Percentiles rank a stretch among this genome's conserved stretches.
Evolutionary conservation across 768 basidiomycete genomes (phyloP).

Genomic region (Amanita brunnescens): DNA sequence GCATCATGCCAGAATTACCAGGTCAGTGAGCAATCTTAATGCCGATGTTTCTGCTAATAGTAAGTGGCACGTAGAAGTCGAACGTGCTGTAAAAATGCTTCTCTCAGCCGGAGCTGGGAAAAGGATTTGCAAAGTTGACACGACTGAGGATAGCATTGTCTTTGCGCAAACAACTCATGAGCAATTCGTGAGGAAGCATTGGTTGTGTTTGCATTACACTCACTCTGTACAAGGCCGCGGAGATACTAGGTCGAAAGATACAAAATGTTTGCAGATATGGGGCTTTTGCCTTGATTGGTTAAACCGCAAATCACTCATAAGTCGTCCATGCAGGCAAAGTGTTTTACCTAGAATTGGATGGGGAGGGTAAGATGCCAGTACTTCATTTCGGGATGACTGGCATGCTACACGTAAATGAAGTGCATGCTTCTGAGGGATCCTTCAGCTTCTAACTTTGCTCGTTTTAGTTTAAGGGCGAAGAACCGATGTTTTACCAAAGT

Average conservation of each 20-base stretch:
- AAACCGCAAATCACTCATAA: background rate
- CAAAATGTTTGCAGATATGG: constrained; percentile 46
- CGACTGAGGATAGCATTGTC: constrained; percentile 53
- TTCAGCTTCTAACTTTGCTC: background rate
- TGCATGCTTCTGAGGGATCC: constrained; percentile 10
- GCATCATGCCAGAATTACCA: constrained; percentile 54
- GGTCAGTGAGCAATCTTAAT: constrained; percentile 22
- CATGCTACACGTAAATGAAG: constrained; percentile 50
- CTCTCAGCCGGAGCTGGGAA: constrained; percentile 43
- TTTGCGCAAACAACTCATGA: constrained; percentile 46
- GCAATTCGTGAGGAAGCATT: constrained; percentile 48
- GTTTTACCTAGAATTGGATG: constrained; percentile 60
- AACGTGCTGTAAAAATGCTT: constrained; percentile 53
- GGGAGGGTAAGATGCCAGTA: constrained; percentile 53
- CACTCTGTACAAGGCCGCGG: constrained; percentile 35
- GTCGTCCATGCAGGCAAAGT: constrained; percentile 38
- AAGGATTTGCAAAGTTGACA: constrained; percentile 46
- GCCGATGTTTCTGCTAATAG: too few relatives aligned
- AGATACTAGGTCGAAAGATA: constrained; percentile 42
- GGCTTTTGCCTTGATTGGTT: constrained; percentile 12
- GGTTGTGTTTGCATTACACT: background rate
- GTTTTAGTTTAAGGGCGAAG: constrained; percentile 37
- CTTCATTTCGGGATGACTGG: constrained; percentile 85
- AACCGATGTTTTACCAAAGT: constrained; percentile 41
- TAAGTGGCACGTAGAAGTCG: constrained; percentile 48